Evolutionary conservation across 2,329 filamentous ascomycete species (phyloP).

Genomic region (Coleophoma crateriformis): DNA sequence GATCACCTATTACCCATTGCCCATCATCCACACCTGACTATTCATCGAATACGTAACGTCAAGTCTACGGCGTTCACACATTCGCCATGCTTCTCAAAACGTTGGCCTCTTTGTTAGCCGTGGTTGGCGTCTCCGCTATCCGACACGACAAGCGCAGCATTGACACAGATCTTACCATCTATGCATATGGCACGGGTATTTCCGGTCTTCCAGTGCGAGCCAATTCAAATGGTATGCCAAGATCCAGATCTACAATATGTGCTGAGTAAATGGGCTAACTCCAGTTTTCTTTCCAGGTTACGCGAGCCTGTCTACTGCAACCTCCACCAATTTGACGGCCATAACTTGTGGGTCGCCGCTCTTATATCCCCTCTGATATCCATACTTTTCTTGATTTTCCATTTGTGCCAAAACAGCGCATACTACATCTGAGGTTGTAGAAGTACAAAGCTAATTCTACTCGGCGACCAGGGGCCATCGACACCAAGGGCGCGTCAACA

Average conservation of each 20-base stretch:
- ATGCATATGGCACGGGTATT: conserved; percentile 24
- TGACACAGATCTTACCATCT: conserved; percentile 9
- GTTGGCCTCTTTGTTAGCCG: background rate
- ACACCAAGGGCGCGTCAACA: background rate
- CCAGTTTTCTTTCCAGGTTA: background rate
- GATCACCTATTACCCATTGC: background rate
- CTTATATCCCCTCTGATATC: background rate
- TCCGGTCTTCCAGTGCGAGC: conserved; percentile 21
- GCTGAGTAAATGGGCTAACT: conserved; percentile 1
- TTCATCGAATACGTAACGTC: too few species aligned
- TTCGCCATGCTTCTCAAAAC: conserved; percentile 1
- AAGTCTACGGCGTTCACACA: too few species aligned
- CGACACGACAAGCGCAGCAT: background rate
- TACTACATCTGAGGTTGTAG: too few species aligned
- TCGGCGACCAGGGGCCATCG: background rate
- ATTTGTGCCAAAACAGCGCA: too few species aligned
- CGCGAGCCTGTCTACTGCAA: background rate
- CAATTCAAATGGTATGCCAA: conserved; percentile 21
- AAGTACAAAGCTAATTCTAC: too few species aligned
- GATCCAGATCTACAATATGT: background rate
- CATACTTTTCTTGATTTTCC: background rate
- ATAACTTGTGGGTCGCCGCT: background rate
- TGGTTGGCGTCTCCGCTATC: background rate
- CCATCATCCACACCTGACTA: background rate
- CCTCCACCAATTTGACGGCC: background rate